Base-by-base conservation (phyloP, 73 alveolate genomes). In the Symbiodinium natans region DNA sequence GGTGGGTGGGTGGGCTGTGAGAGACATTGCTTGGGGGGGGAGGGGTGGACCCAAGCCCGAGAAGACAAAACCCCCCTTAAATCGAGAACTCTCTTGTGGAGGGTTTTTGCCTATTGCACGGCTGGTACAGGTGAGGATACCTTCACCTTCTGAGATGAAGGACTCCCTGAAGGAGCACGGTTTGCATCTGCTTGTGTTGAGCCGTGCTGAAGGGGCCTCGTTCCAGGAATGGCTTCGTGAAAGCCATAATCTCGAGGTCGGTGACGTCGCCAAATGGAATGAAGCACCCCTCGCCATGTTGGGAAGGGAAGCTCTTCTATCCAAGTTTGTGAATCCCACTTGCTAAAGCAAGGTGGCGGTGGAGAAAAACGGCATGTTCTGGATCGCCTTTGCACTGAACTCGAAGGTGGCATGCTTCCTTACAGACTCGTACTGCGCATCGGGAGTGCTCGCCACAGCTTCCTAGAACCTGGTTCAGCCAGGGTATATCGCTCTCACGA, bases 401-500 rank as follows among this genome's bases (percentile, higher is more conserved):
- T 27, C 71, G 83, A 48, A 86, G 94, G 94, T 23, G 21, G 34
- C 48, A 77, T 13, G 3, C 39, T 74, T 74, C 27, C 4, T 8
- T 3, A 31, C 21, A 19, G 39, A 7, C 29, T 25, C 19, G 34
- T 39, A 6, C 8, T 82, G 36, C 63, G 40, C 63, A 8, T 34
- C 23, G 6, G 38, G 33, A 23, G 19, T 9, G 1, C 40, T 13
- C 15, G 36, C 7, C 7, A 39, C 39, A 23, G 10, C 68, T 71
- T 13, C 40, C 10, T 23, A 71, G 10, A 29, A 38, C 38, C 7
- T 9, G 13, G 8, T 71, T 19, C 83, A 71, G 29, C 63, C 41
- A 86, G 94, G 94, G 84, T 23, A 80, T 86, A 80, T 86, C 94
- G 27, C 40, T 86, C 84, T 54, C 94, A 56, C 71, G 71, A 41